Base-by-base conservation (phyloP, 108 stramenopile genomes). In the Asterionellopsis glacialis region DNA sequence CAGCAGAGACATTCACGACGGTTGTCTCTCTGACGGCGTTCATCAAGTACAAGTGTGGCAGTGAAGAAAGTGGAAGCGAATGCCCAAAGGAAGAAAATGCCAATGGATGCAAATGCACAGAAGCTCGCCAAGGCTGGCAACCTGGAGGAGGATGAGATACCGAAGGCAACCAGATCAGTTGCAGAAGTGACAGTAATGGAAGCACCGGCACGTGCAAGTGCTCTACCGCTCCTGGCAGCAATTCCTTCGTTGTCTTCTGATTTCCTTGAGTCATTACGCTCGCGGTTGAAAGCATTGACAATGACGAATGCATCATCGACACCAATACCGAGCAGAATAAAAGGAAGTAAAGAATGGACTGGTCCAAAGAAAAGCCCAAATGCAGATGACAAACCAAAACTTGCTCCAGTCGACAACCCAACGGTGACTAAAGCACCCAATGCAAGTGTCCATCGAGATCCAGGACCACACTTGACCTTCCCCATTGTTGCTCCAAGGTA, bases 241-340 rank as follows among this genome's bases (percentile, higher is more conserved):
- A 84, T 7, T 1, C 33, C 68, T 10, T 65, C 65, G 43, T 84
- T 75, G 55, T 64, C 60, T 62, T 84, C 83, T 10, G 51, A 26
- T 9, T 57, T 58, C 1, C 83, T 45, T n/a, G 79, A 54, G 0
- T 67, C 64, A 25, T 78, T 74, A 16, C 83, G 77, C 44, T 84
- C 83, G n/a, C 83, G 73, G 51, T 84, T 70, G 45, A 84, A 78
- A 0, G 83, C 79, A 61, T 84, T 84, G 64, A 73, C 83, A 67
- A 93, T 89, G 27, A 93, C 88, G 57, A 93, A 93, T 14, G 70
- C 70, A 64, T 93, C 91, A 69, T 93, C 91, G 13, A 93, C 88
- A 12, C 91, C 91, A 39, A 93, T 83, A 10, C 91, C 91, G 14
- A 93, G 70, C 0, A 93, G 70, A 33, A 93, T 82, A 53, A 93